A percentile compares a stretch with the other conserved stretches of the same genome.
phyloP scores from a whole-genome alignment of 2,329 filamentous ascomycete species.

The Alternaria rosae region DNA sequence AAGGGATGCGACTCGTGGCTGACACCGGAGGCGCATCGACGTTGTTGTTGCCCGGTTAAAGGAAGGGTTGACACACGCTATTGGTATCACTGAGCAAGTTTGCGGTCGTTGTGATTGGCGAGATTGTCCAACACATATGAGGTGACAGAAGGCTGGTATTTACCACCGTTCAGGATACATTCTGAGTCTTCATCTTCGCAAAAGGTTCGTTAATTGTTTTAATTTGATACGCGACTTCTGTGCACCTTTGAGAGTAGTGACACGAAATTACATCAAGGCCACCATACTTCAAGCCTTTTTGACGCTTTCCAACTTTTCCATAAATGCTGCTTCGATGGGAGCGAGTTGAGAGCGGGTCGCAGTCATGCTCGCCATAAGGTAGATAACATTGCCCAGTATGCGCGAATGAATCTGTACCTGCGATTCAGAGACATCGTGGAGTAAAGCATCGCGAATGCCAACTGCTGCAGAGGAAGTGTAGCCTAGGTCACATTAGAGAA shows the following conservation, averaged over 20 bases:
- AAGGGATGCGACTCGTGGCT: neutral
- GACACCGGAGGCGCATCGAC: neutral
- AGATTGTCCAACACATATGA: neutral
- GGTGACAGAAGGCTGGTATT: neutral
- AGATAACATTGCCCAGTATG: slow-evolving; percentile 68
- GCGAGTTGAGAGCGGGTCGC: slow-evolving; percentile 25
- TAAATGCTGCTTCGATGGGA: slow-evolving; percentile 29
- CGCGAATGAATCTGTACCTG: slow-evolving; percentile 63
- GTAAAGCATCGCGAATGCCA: slow-evolving; percentile 60
- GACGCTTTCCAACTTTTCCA: slow-evolving; percentile 20
- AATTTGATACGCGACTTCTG: neutral
- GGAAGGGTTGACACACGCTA: neutral
- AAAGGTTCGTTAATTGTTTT: neutral
- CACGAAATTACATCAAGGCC: neutral
- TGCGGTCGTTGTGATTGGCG: neutral
- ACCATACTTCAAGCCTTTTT: neutral
- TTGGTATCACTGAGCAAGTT: neutral
- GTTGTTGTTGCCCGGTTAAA: neutral
- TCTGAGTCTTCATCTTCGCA: neutral
- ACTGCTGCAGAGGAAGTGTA: slow-evolving; percentile 65
- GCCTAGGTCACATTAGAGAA: slow-evolving; percentile 42
- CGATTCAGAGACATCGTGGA: slow-evolving; percentile 45
- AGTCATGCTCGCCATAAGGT: slow-evolving; percentile 64
- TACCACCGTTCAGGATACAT: neutral
- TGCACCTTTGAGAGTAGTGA: neutral